phyloP scores from a whole-genome alignment of 106 monocot genomes.

The Chionographis japonica region DNA sequence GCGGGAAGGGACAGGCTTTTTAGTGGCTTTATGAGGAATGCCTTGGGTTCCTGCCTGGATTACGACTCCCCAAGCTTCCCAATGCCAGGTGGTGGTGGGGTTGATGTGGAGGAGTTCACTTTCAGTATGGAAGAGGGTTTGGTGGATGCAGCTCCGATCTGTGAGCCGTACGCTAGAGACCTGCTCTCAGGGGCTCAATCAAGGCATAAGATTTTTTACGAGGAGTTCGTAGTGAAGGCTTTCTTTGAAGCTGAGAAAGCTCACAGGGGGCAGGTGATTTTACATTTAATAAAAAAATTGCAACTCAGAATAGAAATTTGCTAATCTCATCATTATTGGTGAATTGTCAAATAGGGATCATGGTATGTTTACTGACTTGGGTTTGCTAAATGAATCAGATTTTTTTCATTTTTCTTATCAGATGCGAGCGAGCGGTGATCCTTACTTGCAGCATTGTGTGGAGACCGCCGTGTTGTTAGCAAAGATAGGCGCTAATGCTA shows the following conservation, averaged over 20 bases:
- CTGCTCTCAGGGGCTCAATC: slow-evolving; percentile 61
- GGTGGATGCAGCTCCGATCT: slow-evolving; percentile 18
- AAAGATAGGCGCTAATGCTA: slow-evolving; percentile 67
- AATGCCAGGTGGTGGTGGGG: slow-evolving; percentile 1
- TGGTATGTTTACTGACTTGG: too few relatives aligned
- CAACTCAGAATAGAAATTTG: too few relatives aligned
- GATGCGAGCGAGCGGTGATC: slow-evolving; percentile 86
- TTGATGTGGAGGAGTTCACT: slow-evolving; percentile 24
- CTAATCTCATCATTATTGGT: too few relatives aligned
- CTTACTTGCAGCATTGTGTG: slow-evolving; percentile 93
- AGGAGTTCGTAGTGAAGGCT: slow-evolving; percentile 78
- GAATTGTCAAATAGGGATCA: too few relatives aligned
- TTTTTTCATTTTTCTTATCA: slow-evolving; percentile 27
- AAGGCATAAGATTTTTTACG: slow-evolving; percentile 73
- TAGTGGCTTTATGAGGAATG: slow-evolving; percentile 57
- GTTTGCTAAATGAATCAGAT: not conserved
- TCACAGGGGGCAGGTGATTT: slow-evolving; percentile 82
- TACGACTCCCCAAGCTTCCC: slow-evolving; percentile 46
- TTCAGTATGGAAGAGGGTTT: slow-evolving; percentile 37
- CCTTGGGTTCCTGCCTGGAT: slow-evolving; percentile 83
- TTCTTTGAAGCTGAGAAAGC: slow-evolving; percentile 89
- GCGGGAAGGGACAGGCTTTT: slow-evolving; percentile 50
- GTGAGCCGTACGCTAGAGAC: slow-evolving; percentile 50
- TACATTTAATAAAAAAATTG: not conserved
- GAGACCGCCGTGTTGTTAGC: slow-evolving; percentile 88